These are phyloP conservation scores for Metarhizium guizhouense DNA, from an alignment of 2,329 filamentous ascomycete species.

Conservation along the genomic window DNA sequence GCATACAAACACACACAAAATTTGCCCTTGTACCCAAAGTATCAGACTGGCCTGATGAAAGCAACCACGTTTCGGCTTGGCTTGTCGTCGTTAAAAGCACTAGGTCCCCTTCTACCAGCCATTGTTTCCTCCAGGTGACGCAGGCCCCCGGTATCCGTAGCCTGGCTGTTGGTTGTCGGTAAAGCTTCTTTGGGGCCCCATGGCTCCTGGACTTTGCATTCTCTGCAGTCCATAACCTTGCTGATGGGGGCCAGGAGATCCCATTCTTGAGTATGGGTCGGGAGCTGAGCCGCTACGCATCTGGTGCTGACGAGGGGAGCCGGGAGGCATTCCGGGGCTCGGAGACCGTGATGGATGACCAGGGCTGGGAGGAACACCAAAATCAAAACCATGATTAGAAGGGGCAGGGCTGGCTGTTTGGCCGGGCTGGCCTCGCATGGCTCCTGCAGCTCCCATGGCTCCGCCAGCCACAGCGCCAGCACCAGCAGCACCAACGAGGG, in stretches of 20 bases:
- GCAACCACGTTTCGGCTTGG: background rate
- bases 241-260: slow-evolving; percentile 9
- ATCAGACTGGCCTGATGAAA: too few species aligned
- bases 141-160: slow-evolving; percentile 4
- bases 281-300: slow-evolving; percentile 7
- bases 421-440: background rate
- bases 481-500: slow-evolving; percentile 7
- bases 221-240: slow-evolving; percentile 6
- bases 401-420: slow-evolving; percentile 8
- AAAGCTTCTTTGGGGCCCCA: slow-evolving; percentile 8
- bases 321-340: slow-evolving; percentile 1
- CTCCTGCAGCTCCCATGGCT: background rate
- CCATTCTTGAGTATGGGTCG: slow-evolving; percentile 5
- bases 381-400: slow-evolving; percentile 10
- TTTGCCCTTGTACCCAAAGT: background rate
- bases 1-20: background rate
- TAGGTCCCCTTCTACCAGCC: background rate
- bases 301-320: slow-evolving; percentile 2
- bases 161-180: slow-evolving; percentile 4
- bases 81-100: background rate
- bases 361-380: slow-evolving; percentile 8
- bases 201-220: slow-evolving; percentile 8
- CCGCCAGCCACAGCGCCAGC: slow-evolving; percentile 5
- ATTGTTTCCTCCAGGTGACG: background rate
- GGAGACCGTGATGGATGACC: background rate